Evolutionary conservation across 257 asterid genomes (phyloP).

Genomic region (Paraleonurus japonicus): DNA sequence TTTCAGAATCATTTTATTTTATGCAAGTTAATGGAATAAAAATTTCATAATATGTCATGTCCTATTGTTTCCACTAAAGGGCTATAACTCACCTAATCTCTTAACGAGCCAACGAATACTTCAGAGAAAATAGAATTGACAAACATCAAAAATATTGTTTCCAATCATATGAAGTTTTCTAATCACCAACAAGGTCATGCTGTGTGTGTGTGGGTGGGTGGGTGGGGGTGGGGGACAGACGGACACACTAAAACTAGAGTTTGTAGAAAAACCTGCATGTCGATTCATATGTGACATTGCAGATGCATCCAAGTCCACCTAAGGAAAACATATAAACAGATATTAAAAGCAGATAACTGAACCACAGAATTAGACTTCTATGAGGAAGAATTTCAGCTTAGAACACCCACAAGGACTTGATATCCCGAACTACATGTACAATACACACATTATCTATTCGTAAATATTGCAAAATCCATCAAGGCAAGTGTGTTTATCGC

Average conservation of each 20-base stretch:
- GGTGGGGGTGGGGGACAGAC: neutral
- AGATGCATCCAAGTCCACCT: constrained; percentile 97
- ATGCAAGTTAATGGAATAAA: constrained; percentile 7
- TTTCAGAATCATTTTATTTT: neutral
- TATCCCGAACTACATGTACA: constrained; percentile 20
- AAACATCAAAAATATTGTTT: constrained; percentile 4
- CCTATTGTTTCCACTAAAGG: neutral
- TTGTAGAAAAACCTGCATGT: constrained; percentile 63
- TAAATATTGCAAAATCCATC: neutral
- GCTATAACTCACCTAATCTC: neutral
- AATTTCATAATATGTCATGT: neutral
- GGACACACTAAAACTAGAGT: constrained; percentile 6
- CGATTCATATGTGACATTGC: constrained; percentile 77
- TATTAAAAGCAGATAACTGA: neutral
- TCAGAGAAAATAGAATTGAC: neutral
- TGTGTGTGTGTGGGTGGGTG: neutral
- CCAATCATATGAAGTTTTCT: neutral
- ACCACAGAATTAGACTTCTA: constrained; percentile 14
- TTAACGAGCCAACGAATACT: neutral
- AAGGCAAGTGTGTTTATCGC: neutral
- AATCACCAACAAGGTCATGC: constrained; percentile 5
- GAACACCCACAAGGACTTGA: neutral
- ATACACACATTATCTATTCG: neutral
- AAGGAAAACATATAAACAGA: constrained; percentile 22
- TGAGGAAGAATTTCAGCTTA: neutral